Evolutionary conservation across 768 basidiomycete species (phyloP), one percentile per base, ranked within the genome.

Genomic region (Strobilomyces dryophilus): DNA sequence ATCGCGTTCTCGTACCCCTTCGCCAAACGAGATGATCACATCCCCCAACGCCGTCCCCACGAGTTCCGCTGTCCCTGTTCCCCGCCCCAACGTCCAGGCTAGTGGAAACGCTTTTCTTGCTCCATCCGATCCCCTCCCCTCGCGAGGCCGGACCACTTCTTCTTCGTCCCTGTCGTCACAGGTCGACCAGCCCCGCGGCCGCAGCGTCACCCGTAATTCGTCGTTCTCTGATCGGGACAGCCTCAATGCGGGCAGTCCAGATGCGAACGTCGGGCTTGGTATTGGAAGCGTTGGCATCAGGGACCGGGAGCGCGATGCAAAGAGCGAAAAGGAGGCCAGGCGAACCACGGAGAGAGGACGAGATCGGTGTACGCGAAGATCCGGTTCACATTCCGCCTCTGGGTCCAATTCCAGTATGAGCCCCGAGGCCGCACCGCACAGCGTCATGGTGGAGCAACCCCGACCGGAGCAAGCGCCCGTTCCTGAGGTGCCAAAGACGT

Each of bases 161-260:
- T 66, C 73, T 20, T 63, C 72, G 20, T 69, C 70, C 29, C 56
- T 62, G 35, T 67, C 71, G 47, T 67, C 66, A 37, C 69, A 67
- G 51, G 65, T 48, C 8, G 71, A 64, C 35, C 67, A 65, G 17
- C 26, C 56, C 21, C 77, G 84, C 14, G 83, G 84, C 3, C 74
- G 84, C 20, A 82, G 82, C 39, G 71, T 71, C 45, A 75, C 81
- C 18, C 77, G 82, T 36, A 78, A 77, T 7, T 73, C 81, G 15
- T 79, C 82, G 1, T 81, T 80, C 41, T 80, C 79, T 47, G 82
- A 82, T 56, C 73, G 78, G 9, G 77, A 78, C 15, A 67, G 72
- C 47, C 52, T 72, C 55, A 55, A 61, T 24, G 56, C 70, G 7
- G 74, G 70, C 31, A 73, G 67, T 34, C 78, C 78, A 8, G 78